phyloP scores from a whole-genome alignment of 2,329 filamentous ascomycete species.

The Lachnellula occidentalis region DNA sequence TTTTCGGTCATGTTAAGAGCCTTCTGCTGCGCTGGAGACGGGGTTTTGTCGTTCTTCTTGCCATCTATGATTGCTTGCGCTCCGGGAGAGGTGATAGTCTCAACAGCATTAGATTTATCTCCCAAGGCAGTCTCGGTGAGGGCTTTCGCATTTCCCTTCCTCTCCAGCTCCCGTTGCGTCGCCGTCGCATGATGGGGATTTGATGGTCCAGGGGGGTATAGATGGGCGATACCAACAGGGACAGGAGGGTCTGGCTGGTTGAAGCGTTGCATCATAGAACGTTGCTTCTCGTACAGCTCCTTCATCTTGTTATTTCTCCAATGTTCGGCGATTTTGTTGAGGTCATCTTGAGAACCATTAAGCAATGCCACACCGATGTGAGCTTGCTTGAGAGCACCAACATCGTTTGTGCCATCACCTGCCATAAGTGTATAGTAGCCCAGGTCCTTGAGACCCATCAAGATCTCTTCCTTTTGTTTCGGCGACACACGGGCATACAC shows the following conservation, averaged over 20 bases:
- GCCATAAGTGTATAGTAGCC: conserved; percentile 99
- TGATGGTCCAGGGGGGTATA: conserved; percentile 82
- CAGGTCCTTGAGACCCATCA: conserved; percentile 92
- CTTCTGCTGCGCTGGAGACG: conserved; percentile 62
- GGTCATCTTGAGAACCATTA: conserved; percentile 88
- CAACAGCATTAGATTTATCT: conserved; percentile 48
- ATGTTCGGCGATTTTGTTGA: conserved; percentile 88
- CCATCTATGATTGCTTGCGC: conserved; percentile 55
- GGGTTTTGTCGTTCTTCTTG: conserved; percentile 47
- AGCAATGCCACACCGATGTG: conserved; percentile 94
- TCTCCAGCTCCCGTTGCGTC: conserved; percentile 76
- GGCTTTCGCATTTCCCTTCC: conserved; percentile 61
- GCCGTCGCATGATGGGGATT: conserved; percentile 96
- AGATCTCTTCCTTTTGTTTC: conserved; percentile 97
- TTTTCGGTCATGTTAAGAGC: conserved; percentile 79
- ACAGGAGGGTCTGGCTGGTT: conserved; percentile 91
- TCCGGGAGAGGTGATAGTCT: conserved; percentile 62
- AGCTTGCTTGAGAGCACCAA: conserved; percentile 94
- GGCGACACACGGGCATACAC: conserved; percentile 97
- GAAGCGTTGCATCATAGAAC: conserved; percentile 86
- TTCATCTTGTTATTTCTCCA: conserved; percentile 96
- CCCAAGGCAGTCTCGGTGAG: conserved; percentile 44
- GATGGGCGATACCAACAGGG: conserved; percentile 83
- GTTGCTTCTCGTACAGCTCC: conserved; percentile 96
- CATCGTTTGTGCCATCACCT: conserved; percentile 96